Conservation (phyloP, 1,284 basidiomycete species). For the Ceratobasidium papillatum region DNA sequence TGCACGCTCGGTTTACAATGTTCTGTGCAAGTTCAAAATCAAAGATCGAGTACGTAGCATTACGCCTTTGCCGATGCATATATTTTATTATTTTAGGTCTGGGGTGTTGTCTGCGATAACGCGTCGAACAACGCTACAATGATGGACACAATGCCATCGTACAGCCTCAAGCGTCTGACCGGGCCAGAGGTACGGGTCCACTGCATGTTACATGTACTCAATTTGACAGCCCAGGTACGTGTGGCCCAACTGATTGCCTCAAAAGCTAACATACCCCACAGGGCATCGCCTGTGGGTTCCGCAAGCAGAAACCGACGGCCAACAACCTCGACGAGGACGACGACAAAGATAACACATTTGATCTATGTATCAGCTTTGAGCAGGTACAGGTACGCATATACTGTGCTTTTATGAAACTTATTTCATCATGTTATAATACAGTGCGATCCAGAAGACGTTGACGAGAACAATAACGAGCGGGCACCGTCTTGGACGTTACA, state of each 20-base stretch:
- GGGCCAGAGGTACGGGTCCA: background rate
- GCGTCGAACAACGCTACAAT: background rate
- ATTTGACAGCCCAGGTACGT: background rate
- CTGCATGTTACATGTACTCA: conserved; percentile 9
- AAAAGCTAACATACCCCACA: background rate
- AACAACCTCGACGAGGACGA: background rate
- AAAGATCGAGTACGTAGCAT: background rate
- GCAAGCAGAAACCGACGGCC: background rate
- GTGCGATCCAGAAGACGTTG: background rate
- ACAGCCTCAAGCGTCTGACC: background rate
- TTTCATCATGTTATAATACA: background rate
- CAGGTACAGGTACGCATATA: background rate
- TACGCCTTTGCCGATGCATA: background rate
- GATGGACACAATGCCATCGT: background rate
- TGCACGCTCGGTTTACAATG: background rate
- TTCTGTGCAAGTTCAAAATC: background rate
- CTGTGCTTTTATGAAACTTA: background rate
- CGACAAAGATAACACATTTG: background rate
- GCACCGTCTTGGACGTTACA: background rate
- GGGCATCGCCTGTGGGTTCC: background rate
- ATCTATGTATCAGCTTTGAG: background rate
- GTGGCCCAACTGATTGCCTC: background rate
- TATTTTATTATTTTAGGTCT: background rate
- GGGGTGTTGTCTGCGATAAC: conserved; percentile 4
- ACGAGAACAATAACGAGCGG: background rate